A percentile compares a stretch with the other conserved stretches of the same genome.
These are phyloP conservation scores for Haplographium delicatum DNA, from an alignment of 495 filamentous ascomycete species.

Conservation along the genomic window DNA sequence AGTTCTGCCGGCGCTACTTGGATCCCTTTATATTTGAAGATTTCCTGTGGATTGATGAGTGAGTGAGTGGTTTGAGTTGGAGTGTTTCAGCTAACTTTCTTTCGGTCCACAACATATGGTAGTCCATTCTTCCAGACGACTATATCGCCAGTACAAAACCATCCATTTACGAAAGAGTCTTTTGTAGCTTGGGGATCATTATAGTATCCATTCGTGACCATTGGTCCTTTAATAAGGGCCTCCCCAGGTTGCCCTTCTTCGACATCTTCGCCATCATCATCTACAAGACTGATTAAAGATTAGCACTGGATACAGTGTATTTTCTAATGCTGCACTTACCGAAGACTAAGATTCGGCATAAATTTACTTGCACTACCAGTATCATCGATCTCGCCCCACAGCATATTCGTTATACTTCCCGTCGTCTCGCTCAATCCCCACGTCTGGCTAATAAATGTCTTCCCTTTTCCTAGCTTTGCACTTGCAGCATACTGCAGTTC, in stretches of 20 bases:
- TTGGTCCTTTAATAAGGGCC: slow-evolving; percentile 60
- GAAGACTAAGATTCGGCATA: slow-evolving; percentile 12
- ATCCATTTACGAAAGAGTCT: slow-evolving; percentile 52
- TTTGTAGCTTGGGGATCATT: slow-evolving; percentile 48
- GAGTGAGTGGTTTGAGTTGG: slow-evolving; percentile 38
- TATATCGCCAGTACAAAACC: slow-evolving; percentile 66
- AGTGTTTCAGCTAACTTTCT: slow-evolving; percentile 38
- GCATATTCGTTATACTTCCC: slow-evolving; percentile 31
- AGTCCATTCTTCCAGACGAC: slow-evolving; percentile 32
- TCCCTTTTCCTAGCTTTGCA: slow-evolving; percentile 15
- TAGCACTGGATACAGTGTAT: neutral
- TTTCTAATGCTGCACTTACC: slow-evolving; percentile 12
- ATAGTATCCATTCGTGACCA: slow-evolving; percentile 64
- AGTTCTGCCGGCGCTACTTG: slow-evolving; percentile 88
- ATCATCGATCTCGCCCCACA: slow-evolving; percentile 28
- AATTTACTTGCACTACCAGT: slow-evolving; percentile 44
- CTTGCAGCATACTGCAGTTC: slow-evolving; percentile 46
- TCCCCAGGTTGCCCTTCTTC: slow-evolving; percentile 51
- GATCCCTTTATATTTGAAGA: slow-evolving; percentile 81
- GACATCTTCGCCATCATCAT: slow-evolving; percentile 34
- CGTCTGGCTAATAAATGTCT: slow-evolving; percentile 19
- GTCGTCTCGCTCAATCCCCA: slow-evolving; percentile 24
- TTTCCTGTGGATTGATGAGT: slow-evolving; percentile 50
- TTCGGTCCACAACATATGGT: slow-evolving; percentile 47
- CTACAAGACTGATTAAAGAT: slow-evolving; percentile 9